A percentile compares a stretch with the other conserved stretches of the same genome.
phyloP scores from a whole-genome alignment of 129 eudicot species.

The Deinandra increscens region DNA sequence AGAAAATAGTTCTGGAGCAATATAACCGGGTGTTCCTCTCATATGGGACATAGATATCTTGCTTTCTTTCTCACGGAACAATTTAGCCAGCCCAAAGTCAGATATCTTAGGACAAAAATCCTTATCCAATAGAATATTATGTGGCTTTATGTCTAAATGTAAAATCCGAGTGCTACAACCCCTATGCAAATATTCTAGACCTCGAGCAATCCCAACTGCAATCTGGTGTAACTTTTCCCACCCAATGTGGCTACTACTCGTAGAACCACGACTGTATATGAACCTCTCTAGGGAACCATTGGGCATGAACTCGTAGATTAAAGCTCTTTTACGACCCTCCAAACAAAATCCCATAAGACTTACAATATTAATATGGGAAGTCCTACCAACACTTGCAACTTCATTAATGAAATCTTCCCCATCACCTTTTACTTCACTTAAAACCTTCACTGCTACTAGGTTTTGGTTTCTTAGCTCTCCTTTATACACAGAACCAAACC shows the following conservation, averaged over 20 bases:
- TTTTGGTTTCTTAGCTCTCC: slow-evolving; percentile 36
- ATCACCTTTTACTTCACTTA: slow-evolving; percentile 32
- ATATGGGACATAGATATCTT: slow-evolving; percentile 24
- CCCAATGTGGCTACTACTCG: slow-evolving; percentile 20
- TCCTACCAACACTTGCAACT: slow-evolving; percentile 47
- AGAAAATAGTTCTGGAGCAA: slow-evolving; percentile 47
- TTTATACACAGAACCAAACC: slow-evolving; percentile 45
- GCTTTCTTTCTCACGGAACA: slow-evolving; percentile 30
- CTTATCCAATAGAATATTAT: slow-evolving; percentile 42
- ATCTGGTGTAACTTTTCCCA: slow-evolving; percentile 39
- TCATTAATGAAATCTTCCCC: slow-evolving; percentile 52
- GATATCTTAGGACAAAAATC: slow-evolving; percentile 43
- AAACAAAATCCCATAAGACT: slow-evolving; percentile 44
- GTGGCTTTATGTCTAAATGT: slow-evolving; percentile 57
- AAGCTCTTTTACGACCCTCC: slow-evolving; percentile 38
- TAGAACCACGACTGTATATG: slow-evolving; percentile 9
- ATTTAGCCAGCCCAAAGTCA: slow-evolving; percentile 53
- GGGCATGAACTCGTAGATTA: slow-evolving; percentile 51
- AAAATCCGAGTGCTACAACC: slow-evolving; percentile 45
- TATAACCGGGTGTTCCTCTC: slow-evolving; percentile 48
- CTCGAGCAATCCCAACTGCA: slow-evolving; percentile 47
- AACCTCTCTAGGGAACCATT: slow-evolving; percentile 54
- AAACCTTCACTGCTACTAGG: slow-evolving; percentile 47
- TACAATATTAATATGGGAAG: slow-evolving; percentile 48
- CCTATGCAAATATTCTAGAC: slow-evolving; percentile 47